Conservation (phyloP, 352 stramenopile genomes). For the Pythium vanterpoolii region DNA sequence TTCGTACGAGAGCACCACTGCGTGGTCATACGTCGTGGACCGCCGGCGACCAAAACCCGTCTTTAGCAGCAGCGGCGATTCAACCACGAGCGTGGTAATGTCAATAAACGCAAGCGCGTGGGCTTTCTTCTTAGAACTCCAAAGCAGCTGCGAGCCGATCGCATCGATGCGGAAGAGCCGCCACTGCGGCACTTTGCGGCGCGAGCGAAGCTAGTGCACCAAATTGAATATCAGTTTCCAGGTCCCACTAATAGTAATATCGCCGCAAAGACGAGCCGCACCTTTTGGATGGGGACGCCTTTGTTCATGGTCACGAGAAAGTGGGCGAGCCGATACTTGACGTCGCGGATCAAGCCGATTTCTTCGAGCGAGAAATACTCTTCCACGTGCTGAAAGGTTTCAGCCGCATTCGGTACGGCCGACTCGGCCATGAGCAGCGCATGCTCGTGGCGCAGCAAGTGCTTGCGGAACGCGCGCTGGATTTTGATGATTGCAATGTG, state of each 20-base stretch:
- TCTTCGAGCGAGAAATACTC: slow-evolving; percentile 69
- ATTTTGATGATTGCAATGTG: slow-evolving; percentile 51
- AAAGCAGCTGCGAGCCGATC: slow-evolving; percentile 58
- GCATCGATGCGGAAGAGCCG: slow-evolving; percentile 54
- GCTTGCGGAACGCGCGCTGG: slow-evolving; percentile 48
- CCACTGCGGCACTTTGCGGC: slow-evolving; percentile 49
- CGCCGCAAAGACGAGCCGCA: slow-evolving; percentile 15
- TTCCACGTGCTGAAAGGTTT: slow-evolving; percentile 46
- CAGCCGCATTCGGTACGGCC: slow-evolving; percentile 38
- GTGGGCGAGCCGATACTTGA: slow-evolving; percentile 41
- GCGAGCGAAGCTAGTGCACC: slow-evolving; percentile 24
- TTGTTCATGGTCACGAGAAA: slow-evolving; percentile 64
- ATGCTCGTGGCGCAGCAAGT: slow-evolving; percentile 44
- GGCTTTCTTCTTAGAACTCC: slow-evolving; percentile 50
- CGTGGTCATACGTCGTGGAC: slow-evolving; percentile 26
- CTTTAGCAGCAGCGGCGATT: slow-evolving; percentile 46
- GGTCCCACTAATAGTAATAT: too few species aligned
- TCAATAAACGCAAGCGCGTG: slow-evolving; percentile 49
- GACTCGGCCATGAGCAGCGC: slow-evolving; percentile 54
- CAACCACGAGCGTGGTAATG: slow-evolving; percentile 33
- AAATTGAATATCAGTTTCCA: background rate
- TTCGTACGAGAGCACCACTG: slow-evolving; percentile 39
- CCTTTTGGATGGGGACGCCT: slow-evolving; percentile 57
- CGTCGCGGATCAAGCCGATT: slow-evolving; percentile 44
- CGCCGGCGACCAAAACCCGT: slow-evolving; percentile 24